Evolutionary conservation across 2,329 filamentous ascomycete genomes (phyloP).

Genomic region (Aspergillus latus): DNA sequence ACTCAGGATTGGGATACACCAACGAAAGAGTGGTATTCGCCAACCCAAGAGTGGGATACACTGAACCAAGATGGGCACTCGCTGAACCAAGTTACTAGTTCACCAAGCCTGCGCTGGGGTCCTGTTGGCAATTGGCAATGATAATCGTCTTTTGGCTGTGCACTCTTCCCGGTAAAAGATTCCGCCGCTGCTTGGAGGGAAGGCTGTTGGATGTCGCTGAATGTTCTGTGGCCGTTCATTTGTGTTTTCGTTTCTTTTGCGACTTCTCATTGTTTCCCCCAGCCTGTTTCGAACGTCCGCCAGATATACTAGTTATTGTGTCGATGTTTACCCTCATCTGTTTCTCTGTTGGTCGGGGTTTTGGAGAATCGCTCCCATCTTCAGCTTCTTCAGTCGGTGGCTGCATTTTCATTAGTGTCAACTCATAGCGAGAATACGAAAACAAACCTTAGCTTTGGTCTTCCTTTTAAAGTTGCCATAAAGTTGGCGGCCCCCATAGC

Average conservation of each 20-base stretch:
- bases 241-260: constrained; percentile 28
- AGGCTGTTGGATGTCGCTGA: neutral
- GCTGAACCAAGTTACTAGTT: neutral
- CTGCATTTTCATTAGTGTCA: constrained; percentile 10
- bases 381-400: constrained; percentile 15
- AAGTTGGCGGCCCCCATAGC: constrained; percentile 35
- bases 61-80: neutral
- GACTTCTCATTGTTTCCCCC: constrained; percentile 19
- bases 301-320: constrained; percentile 35
- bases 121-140: neutral
- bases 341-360: constrained; percentile 6
- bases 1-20: neutral
- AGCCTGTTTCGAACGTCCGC: constrained; percentile 17
- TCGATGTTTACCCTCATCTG: constrained; percentile 19
- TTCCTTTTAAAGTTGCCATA: constrained; percentile 44
- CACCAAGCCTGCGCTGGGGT: neutral
- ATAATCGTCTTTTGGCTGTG: neutral
- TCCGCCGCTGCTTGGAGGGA: neutral
- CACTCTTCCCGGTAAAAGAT: neutral
- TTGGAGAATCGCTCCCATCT: constrained; percentile 16
- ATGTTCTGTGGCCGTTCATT: constrained; percentile 14
- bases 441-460: constrained; percentile 28
- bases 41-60: neutral
- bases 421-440: neutral
- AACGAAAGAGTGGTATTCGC: neutral